A percentile compares a stretch with the other conserved stretches of the same genome.
These are phyloP conservation scores for Combretum micranthum DNA, from an alignment of 345 rosid genomes.

Conservation along the genomic window DNA sequence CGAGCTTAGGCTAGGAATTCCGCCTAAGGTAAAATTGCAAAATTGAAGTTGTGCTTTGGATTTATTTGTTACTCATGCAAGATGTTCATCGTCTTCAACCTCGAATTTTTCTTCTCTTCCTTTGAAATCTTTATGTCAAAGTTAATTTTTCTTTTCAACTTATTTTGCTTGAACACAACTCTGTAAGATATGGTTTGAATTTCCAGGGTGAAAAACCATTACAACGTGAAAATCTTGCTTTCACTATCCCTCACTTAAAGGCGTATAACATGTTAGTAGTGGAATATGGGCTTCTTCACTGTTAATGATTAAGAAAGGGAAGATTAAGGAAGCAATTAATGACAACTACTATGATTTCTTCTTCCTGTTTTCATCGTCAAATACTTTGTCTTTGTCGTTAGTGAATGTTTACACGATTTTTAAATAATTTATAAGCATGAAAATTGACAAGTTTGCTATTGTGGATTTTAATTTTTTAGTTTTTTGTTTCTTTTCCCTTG, in stretches of 20 bases:
- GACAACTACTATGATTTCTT: too few species aligned
- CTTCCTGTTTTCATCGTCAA: too few species aligned
- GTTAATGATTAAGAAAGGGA: slow-evolving; percentile 4
- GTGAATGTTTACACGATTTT: too few species aligned
- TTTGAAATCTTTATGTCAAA: background rate
- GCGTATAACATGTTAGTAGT: background rate
- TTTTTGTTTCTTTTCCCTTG: too few species aligned
- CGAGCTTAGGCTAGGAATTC: slow-evolving; percentile 81
- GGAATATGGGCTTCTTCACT: slow-evolving; percentile 1
- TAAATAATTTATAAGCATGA: too few species aligned
- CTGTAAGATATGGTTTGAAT: slow-evolving; percentile 12
- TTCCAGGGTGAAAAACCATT: slow-evolving; percentile 21
- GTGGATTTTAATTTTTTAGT: too few species aligned
- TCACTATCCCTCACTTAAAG: too few species aligned
- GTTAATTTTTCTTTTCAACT: slow-evolving; percentile 12
- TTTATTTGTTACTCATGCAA: slow-evolving; percentile 12
- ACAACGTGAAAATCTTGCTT: slow-evolving; percentile 5
- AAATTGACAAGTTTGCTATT: too few species aligned
- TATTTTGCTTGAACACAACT: slow-evolving; percentile 21
- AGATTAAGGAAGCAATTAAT: background rate
- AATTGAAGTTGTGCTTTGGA: slow-evolving; percentile 11
- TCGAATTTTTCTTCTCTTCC: slow-evolving; percentile 2
- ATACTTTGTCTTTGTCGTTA: too few species aligned
- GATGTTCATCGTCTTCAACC: slow-evolving; percentile 3
- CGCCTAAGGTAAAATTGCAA: slow-evolving; percentile 45